Conservation (phyloP, 768 basidiomycete species). For the Scleroderma citrinum region DNA sequence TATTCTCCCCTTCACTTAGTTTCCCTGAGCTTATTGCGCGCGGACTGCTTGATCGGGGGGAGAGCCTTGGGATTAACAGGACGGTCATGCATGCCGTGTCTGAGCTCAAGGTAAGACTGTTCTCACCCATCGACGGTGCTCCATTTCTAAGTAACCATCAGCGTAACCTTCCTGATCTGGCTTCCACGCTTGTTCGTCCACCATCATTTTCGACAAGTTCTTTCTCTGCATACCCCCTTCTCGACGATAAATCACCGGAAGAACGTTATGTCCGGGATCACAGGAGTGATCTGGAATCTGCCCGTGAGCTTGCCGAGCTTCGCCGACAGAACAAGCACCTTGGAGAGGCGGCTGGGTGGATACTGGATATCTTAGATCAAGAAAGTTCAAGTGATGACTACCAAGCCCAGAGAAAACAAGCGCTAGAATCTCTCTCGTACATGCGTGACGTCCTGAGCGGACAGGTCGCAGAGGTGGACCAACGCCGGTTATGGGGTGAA, state of each 20-base stretch:
- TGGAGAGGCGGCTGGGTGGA: constrained; percentile 67
- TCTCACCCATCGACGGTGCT: neutral
- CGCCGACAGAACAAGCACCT: constrained; percentile 55
- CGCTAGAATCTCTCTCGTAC: constrained; percentile 71
- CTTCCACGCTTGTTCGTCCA: constrained; percentile 58
- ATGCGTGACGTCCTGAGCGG: constrained; percentile 69
- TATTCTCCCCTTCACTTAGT: constrained; percentile 41
- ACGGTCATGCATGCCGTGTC: constrained; percentile 76
- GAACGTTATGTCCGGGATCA: constrained; percentile 70
- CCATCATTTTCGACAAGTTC: constrained; percentile 33
- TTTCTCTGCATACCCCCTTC: constrained; percentile 52
- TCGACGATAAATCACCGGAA: constrained; percentile 49
- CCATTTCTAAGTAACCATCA: constrained; percentile 25
- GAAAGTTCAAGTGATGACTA: constrained; percentile 39
- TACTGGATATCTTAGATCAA: constrained; percentile 63
- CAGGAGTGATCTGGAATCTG: constrained; percentile 62
- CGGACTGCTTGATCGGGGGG: constrained; percentile 67
- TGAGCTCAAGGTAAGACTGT: constrained; percentile 58
- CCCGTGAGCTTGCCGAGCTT: constrained; percentile 52
- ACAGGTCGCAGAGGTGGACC: constrained; percentile 50
- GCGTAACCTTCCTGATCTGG: constrained; percentile 85
- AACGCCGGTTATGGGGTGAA: constrained; percentile 59
- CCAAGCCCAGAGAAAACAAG: constrained; percentile 47
- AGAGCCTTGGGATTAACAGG: constrained; percentile 80
- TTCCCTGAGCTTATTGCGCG: constrained; percentile 69